These are phyloP conservation scores for Zymoseptoria passerinii DNA, from an alignment of 2,329 filamentous ascomycete genomes.

Conservation along the genomic window DNA sequence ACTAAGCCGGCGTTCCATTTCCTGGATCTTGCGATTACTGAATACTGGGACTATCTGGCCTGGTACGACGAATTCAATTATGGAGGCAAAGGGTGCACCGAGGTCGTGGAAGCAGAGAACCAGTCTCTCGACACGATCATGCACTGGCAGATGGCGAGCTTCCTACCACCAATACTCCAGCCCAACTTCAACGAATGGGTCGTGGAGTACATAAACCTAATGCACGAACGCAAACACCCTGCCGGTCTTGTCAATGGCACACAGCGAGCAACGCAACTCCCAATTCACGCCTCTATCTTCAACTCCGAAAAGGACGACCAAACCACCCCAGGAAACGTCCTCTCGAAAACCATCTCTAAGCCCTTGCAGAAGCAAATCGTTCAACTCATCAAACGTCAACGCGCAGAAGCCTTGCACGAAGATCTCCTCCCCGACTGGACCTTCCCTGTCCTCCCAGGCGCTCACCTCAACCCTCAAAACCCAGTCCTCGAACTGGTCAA, in stretches of 20 bases:
- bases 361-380: conserved; percentile 84
- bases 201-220: conserved; percentile 86
- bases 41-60: conserved; percentile 98
- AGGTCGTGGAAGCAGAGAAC: conserved; percentile 66
- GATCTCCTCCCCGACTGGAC: conserved; percentile 79
- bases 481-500: conserved; percentile 88
- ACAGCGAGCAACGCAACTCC: conserved; percentile 52
- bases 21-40: conserved; percentile 91
- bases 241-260: conserved; percentile 37
- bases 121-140: conserved; percentile 85
- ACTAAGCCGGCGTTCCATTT: conserved; percentile 94
- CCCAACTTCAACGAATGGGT: conserved; percentile 85
- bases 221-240: conserved; percentile 78
- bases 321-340: conserved; percentile 51
- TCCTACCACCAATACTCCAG: conserved; percentile 73
- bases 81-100: conserved; percentile 80
- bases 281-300: conserved; percentile 46
- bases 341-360: conserved; percentile 78
- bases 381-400: conserved; percentile 72
- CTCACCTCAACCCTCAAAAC: conserved; percentile 56
- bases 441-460: conserved; percentile 73
- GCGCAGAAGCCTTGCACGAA: conserved; percentile 79
- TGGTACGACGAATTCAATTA: conserved; percentile 99
- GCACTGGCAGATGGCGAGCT: conserved; percentile 95
- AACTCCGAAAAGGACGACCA: conserved; percentile 52